Conservation (phyloP, 305 asterid species). For the Coffea humblotiana region DNA sequence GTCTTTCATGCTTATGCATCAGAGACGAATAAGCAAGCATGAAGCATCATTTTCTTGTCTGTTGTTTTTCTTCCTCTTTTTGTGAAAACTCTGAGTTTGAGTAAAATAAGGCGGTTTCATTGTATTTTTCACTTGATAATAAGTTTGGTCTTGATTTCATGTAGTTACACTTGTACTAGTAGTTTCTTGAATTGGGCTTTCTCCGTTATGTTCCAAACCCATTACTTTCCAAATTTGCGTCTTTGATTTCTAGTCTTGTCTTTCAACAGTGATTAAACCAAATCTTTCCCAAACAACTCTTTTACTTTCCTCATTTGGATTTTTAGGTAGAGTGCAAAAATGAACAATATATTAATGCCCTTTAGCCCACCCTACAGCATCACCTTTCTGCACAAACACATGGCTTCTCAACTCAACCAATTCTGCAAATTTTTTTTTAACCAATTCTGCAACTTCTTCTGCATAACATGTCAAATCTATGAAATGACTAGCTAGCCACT, state of each 20-base stretch:
- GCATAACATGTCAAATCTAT: constrained; percentile 18
- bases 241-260: constrained; percentile 61
- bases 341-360: constrained; percentile 26
- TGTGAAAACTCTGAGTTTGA: constrained; percentile 12
- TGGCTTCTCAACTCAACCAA: neutral
- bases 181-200: constrained; percentile 40
- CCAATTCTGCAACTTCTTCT: neutral
- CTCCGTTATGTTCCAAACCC: constrained; percentile 23
- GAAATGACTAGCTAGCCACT: constrained; percentile 13
- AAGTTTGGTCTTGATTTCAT: constrained; percentile 55
- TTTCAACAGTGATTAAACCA: constrained; percentile 54
- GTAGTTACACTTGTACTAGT: constrained; percentile 22
- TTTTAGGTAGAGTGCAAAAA: constrained; percentile 24
- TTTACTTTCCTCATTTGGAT: constrained; percentile 60
- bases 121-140: constrained; percentile 33
- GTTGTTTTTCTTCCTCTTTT: constrained; percentile 9
- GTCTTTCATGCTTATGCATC: constrained; percentile 13
- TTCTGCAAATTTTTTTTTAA: neutral
- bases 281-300: constrained; percentile 35
- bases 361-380: constrained; percentile 11
- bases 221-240: constrained; percentile 48
- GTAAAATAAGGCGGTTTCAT: neutral
- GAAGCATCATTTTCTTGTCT: neutral
- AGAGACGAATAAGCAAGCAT: too few species aligned
- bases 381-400: constrained; percentile 17